phyloP scores from a whole-genome alignment of 2,329 filamentous ascomycete genomes.

The Phialemonium atrogriseum region DNA sequence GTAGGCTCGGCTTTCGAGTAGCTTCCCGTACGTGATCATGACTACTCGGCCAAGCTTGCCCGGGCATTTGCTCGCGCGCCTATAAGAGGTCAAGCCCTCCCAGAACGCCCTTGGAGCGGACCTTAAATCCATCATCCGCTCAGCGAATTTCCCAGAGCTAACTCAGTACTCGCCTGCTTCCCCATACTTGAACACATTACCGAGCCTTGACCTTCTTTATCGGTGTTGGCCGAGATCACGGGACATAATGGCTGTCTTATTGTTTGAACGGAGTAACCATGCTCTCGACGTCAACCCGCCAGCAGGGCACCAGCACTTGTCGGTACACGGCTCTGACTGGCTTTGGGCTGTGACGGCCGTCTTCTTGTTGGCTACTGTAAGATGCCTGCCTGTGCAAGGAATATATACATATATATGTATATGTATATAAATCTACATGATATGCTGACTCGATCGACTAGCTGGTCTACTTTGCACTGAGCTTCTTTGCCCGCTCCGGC shows the following conservation, averaged over 20 bases:
- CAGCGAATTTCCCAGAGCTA: no score
- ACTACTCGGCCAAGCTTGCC: not conserved
- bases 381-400: conserved; percentile 9
- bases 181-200: conserved; percentile 1
- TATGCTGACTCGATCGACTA: conserved; percentile 10
- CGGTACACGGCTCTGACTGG: conserved; percentile 43
- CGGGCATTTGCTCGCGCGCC: no score
- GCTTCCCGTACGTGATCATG: conserved; percentile 6
- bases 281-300: conserved; percentile 39
- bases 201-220: no score
- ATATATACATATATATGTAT: no score
- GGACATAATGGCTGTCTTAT: conserved; percentile 23
- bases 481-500: conserved; percentile 32
- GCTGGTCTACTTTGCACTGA: conserved; percentile 31
- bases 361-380: conserved; percentile 36
- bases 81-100: no score
- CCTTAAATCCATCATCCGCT: no score
- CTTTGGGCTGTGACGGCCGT: conserved; percentile 45
- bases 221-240: no score
- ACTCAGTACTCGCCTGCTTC: conserved; percentile 1
- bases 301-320: conserved; percentile 27
- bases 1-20: conserved; percentile 8
- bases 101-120: no score
- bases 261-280: conserved; percentile 27
- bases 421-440: no score